Percentiles rank a stretch among this genome's conserved stretches.
Conservation (phyloP, 2,329 filamentous ascomycete genomes). For the Sclerotinia spermophila region DNA sequence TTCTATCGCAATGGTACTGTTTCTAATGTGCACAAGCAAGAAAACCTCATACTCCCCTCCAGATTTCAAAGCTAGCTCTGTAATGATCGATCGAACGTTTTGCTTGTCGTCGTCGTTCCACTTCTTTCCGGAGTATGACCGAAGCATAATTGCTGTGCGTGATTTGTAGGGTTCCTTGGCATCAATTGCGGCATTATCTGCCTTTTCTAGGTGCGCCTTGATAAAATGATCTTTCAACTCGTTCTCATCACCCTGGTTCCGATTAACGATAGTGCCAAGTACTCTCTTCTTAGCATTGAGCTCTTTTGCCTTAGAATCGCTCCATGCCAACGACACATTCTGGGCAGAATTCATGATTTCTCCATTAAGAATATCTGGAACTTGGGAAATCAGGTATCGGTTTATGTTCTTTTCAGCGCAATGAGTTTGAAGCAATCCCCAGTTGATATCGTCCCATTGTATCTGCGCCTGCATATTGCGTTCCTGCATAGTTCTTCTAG, state of each 20-base stretch:
- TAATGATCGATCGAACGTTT: conserved; percentile 73
- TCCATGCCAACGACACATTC: background rate
- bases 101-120: conserved; percentile 79
- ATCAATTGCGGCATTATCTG: background rate
- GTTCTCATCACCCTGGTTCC: background rate
- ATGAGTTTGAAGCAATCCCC: conserved; percentile 65
- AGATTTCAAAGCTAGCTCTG: conserved; percentile 69
- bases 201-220: conserved; percentile 5
- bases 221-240: background rate
- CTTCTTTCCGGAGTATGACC: conserved; percentile 69
- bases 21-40: conserved; percentile 74
- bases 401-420: conserved; percentile 64
- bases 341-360: background rate
- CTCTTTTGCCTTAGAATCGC: background rate
- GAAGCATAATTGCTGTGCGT: conserved; percentile 71
- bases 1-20: conserved; percentile 55
- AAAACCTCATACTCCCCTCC: conserved; percentile 81
- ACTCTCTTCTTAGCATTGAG: background rate
- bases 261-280: background rate
- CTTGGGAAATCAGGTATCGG: conserved; percentile 40
- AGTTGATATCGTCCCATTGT: conserved; percentile 64
- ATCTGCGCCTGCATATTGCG: conserved; percentile 16
- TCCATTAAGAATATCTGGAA: background rate
- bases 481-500: background rate
- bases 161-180: conserved; percentile 21